A percentile compares a stretch with the other conserved stretches of the same genome.
phyloP scores from a whole-genome alignment of 169 alveolate genomes.

The Cyclospora cayetanensis region DNA sequence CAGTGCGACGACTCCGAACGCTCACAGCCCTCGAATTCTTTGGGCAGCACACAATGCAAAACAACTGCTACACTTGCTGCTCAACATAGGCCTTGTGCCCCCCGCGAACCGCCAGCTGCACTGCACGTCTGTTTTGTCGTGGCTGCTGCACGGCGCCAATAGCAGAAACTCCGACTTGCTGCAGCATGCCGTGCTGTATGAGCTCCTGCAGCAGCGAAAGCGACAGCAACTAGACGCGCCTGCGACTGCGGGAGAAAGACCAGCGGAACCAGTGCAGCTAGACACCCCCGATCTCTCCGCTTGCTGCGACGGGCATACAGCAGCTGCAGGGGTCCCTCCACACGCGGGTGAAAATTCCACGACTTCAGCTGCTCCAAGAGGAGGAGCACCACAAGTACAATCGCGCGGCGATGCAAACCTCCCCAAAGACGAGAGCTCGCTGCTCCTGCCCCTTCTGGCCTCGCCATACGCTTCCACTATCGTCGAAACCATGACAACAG shows the following conservation, averaged over 20 bases:
- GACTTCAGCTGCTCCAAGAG: too few species aligned
- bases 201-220: background rate
- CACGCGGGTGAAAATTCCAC: too few species aligned
- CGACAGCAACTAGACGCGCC: background rate
- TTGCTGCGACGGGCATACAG: too few species aligned
- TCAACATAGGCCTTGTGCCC: background rate
- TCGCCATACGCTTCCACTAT: background rate
- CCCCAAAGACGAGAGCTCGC: background rate
- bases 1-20: too few species aligned
- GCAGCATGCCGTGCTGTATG: background rate
- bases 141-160: slow-evolving; percentile 3
- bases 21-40: too few species aligned
- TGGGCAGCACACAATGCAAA: background rate
- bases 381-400: background rate
- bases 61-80: slow-evolving; percentile 12
- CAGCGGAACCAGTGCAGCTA: background rate
- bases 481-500: background rate
- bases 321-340: too few species aligned
- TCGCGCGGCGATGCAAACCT: too few species aligned
- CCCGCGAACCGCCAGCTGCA: background rate
- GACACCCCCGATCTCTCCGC: too few species aligned
- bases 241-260: background rate
- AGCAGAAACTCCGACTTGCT: background rate
- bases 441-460: background rate
- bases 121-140: background rate